These are phyloP conservation scores for Avena insularis DNA, from an alignment of 176 grass and related monocot species.

Conservation along the genomic window DNA sequence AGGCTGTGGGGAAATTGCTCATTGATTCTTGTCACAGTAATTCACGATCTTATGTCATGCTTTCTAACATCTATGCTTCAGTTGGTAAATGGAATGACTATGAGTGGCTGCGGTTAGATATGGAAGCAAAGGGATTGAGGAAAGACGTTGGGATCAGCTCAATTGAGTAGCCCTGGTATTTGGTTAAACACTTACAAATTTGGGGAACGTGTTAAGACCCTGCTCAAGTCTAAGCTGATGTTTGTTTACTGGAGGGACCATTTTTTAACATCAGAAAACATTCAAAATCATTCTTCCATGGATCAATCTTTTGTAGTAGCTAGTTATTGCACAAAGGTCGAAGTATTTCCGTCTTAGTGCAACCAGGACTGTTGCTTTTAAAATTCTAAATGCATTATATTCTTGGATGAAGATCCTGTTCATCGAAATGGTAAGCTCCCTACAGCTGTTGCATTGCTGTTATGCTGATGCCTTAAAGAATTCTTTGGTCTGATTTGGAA, in stretches of 20 bases:
- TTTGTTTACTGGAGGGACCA: constrained; percentile 13
- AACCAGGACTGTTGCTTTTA: background rate
- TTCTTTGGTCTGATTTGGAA: constrained; percentile 19
- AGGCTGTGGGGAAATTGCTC: constrained; percentile 60
- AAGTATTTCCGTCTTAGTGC: constrained; percentile 29
- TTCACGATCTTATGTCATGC: constrained; percentile 72
- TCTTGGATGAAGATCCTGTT: background rate
- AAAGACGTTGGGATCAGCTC: constrained; percentile 71
- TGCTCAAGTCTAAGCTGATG: constrained; percentile 15
- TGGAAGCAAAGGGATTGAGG: constrained; percentile 63
- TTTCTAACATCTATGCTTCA: constrained; percentile 80
- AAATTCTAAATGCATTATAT: background rate
- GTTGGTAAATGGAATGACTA: constrained; percentile 65
- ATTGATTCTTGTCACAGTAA: constrained; percentile 40
- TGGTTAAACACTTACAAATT: constrained; percentile 19
- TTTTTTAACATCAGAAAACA: constrained; percentile 16
- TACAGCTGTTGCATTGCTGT: constrained; percentile 34
- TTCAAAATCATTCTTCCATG: background rate
- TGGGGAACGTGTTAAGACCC: constrained; percentile 3
- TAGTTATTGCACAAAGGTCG: background rate
- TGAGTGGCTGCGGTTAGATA: constrained; percentile 59
- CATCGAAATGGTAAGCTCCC: constrained; percentile 20
- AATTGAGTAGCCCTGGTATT: constrained; percentile 41
- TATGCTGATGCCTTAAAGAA: constrained; percentile 16
- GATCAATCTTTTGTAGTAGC: constrained; percentile 24